Percentiles rank a stretch among this genome's conserved stretches.
phyloP scores from a whole-genome alignment of 2,329 filamentous ascomycete genomes.

The Torrubiella hemipterigena region DNA sequence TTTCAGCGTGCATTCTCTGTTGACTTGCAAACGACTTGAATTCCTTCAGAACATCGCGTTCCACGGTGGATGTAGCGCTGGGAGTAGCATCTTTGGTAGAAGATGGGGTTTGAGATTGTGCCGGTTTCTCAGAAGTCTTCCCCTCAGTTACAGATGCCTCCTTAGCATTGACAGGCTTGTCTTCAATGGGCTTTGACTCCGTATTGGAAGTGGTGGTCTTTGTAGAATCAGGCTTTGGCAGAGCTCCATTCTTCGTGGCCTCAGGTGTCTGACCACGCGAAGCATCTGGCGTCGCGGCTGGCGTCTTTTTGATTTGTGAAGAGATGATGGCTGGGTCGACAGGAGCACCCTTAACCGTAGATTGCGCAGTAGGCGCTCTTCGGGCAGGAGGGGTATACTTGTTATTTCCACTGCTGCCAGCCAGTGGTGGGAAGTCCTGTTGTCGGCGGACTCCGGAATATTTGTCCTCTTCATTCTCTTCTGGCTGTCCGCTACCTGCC shows the following conservation, averaged over 20 bases:
- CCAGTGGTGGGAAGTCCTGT: constrained; percentile 59
- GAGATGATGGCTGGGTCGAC: constrained; percentile 87
- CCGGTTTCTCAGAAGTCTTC: constrained; percentile 15
- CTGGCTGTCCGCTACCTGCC: constrained; percentile 50
- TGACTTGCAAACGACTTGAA: constrained; percentile 53
- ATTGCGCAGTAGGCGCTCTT: constrained; percentile 62
- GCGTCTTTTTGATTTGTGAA: constrained; percentile 50
- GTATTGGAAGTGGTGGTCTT: no score
- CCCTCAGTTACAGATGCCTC: constrained; percentile 3
- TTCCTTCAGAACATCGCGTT: constrained; percentile 46
- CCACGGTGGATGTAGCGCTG: constrained; percentile 48
- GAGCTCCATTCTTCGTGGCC: constrained; percentile 16
- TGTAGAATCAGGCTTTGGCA: constrained; percentile 14
- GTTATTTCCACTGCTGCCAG: constrained; percentile 34
- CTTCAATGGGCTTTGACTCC: constrained; percentile 11
- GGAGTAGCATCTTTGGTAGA: constrained; percentile 28
- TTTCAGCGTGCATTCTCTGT: constrained; percentile 43
- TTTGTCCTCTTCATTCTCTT: constrained; percentile 87
- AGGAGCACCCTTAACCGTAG: constrained; percentile 64
- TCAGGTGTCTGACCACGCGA: constrained; percentile 13
- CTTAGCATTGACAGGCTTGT: constrained; percentile 13
- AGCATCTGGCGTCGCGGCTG: constrained; percentile 13
- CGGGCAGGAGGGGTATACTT: constrained; percentile 88
- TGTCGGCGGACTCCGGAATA: constrained; percentile 88
- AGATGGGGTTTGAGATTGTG: constrained; percentile 21